These are phyloP conservation scores for Lipomyces mesembrius DNA, from an alignment of 805 yeast species.

Conservation along the genomic window DNA sequence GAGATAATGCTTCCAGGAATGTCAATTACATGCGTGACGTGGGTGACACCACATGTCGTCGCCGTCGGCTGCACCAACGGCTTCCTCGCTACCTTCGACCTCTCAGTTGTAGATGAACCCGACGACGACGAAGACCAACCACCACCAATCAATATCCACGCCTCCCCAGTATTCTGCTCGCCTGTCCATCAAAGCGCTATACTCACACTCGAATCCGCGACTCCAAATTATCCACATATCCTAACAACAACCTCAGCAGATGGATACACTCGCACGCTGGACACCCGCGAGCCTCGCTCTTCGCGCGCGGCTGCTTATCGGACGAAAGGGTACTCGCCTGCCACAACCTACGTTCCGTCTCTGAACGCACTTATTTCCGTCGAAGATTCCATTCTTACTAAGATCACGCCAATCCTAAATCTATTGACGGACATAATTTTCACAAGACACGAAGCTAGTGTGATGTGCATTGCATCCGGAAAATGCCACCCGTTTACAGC, in stretches of 20 bases:
- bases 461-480: constrained; percentile 27
- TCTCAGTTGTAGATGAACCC: neutral
- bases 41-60: constrained; percentile 25
- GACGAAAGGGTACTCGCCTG: constrained; percentile 9
- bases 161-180: constrained; percentile 19
- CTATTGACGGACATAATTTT: neutral
- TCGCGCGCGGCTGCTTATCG: constrained; percentile 17
- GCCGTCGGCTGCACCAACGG: constrained; percentile 36
- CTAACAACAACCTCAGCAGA: constrained; percentile 28
- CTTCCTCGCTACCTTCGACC: constrained; percentile 28
- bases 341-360: constrained; percentile 2
- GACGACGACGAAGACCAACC: neutral
- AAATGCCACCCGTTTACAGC: constrained; percentile 32
- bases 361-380: constrained; percentile 9
- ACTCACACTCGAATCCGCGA: constrained; percentile 6
- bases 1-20: constrained; percentile 25
- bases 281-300: constrained; percentile 24
- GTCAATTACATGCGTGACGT: constrained; percentile 23
- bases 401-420: constrained; percentile 2
- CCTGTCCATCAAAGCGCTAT: constrained; percentile 24
- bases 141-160: neutral
- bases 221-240: constrained; percentile 11
- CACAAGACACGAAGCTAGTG: constrained; percentile 21
- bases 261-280: constrained; percentile 24
- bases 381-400: constrained; percentile 13